phyloP scores from a whole-genome alignment of 129 eudicot species.

The Silybum marianum region DNA sequence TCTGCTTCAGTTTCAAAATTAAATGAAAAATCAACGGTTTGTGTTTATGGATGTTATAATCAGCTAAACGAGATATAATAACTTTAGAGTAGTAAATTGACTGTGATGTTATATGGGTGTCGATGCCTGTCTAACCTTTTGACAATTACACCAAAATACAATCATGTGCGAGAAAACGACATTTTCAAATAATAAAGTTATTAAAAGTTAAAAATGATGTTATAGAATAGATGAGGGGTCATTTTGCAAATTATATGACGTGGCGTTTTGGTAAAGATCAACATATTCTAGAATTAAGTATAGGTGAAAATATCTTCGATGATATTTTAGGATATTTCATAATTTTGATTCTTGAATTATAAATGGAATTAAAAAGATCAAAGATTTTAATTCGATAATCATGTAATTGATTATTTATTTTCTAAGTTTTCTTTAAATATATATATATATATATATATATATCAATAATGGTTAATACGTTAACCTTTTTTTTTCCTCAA shows the following conservation, averaged over 20 bases:
- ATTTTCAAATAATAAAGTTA: background rate
- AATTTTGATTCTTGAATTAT: no score
- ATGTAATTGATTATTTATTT: no score
- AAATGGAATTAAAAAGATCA: background rate
- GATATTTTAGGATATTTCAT: background rate
- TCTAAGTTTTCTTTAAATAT: background rate
- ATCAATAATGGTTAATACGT: no score
- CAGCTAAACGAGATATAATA: background rate
- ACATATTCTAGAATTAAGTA: background rate
- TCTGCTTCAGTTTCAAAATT: background rate
- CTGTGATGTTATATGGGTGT: background rate
- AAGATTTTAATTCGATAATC: background rate
- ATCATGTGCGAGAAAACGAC: conserved; percentile 3
- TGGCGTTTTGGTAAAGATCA: background rate
- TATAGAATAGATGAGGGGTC: conserved; percentile 15
- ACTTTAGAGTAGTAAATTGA: background rate
- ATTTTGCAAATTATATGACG: conserved; percentile 16
- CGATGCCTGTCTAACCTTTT: background rate
- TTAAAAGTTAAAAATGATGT: background rate
- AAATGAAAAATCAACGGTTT: background rate
- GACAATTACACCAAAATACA: background rate
- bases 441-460: no score
- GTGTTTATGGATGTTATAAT: background rate
- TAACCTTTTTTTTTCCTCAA: no score
- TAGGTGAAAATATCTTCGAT: background rate